Evolutionary conservation across 805 yeast genomes (phyloP).

Genomic region (Candida maesae): DNA sequence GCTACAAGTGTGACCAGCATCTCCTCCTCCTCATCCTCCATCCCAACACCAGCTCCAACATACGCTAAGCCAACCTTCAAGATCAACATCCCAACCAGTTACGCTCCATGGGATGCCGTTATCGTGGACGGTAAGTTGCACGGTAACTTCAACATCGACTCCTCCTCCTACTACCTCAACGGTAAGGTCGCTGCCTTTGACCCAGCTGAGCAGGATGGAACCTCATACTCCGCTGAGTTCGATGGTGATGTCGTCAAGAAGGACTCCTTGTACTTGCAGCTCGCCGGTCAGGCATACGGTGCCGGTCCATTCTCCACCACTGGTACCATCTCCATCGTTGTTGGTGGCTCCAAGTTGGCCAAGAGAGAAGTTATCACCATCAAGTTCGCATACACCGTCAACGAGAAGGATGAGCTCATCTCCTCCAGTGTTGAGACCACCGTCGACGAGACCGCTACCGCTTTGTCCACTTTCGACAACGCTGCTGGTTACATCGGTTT

Average conservation of each 20-base stretch:
- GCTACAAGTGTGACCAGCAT: background rate
- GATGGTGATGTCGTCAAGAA: background rate
- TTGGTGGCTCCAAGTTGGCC: background rate
- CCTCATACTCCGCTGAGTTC: background rate
- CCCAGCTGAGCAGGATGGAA: background rate
- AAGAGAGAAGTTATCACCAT: background rate
- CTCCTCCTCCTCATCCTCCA: background rate
- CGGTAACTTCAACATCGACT: background rate
- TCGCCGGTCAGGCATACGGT: background rate
- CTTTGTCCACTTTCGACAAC: background rate
- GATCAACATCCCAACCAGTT: background rate
- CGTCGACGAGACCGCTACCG: background rate
- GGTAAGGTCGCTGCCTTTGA: background rate
- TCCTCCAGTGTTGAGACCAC: background rate
- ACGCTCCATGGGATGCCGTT: background rate
- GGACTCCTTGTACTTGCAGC: background rate
- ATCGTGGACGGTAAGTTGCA: background rate
- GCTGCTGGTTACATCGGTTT: background rate
- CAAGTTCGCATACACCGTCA: background rate
- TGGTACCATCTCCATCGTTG: background rate
- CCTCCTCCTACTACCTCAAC: background rate
- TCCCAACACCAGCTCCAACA: background rate
- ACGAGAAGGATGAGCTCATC: background rate
- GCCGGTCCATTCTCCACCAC: background rate
- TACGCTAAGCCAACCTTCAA: conserved; percentile 1